These are phyloP conservation scores for Penicillium sp. DNA, from an alignment of 2,329 filamentous ascomycete genomes.

Conservation along the genomic window DNA sequence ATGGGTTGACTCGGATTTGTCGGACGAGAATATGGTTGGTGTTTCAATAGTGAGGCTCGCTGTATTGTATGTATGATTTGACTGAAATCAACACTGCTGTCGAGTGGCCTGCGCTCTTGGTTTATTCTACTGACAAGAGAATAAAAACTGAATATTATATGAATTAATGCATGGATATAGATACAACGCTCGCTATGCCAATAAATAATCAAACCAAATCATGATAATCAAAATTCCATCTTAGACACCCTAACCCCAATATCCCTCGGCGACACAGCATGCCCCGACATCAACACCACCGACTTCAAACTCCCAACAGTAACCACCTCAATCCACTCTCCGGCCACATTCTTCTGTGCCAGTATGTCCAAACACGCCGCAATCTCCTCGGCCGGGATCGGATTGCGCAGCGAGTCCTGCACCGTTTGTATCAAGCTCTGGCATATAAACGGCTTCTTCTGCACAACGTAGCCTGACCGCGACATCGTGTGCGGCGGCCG, in stretches of 20 bases:
- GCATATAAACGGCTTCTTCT: constrained; percentile 64
- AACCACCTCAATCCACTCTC: constrained; percentile 48
- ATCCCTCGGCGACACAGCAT: constrained; percentile 33
- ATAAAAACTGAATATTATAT: too few species aligned
- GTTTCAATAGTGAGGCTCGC: too few species aligned
- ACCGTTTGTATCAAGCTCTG: constrained; percentile 60
- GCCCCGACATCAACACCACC: constrained; percentile 43
- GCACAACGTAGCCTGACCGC: constrained; percentile 31
- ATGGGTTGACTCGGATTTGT: too few species aligned
- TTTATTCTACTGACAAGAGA: too few species aligned
- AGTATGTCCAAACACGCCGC: constrained; percentile 47
- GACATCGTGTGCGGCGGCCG: constrained; percentile 33
- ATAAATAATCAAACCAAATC: neutral
- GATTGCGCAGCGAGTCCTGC: constrained; percentile 59
- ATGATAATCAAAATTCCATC: constrained; percentile 9
- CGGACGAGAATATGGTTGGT: too few species aligned
- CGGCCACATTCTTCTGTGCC: constrained; percentile 44
- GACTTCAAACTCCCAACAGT: constrained; percentile 43
- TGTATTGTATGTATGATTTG: too few species aligned
- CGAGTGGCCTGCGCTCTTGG: too few species aligned
- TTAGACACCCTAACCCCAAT: constrained; percentile 29
- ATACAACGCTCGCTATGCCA: neutral
- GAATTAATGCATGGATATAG: too few species aligned
- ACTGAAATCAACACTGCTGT: too few species aligned
- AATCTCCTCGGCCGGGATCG: constrained; percentile 48